Base-by-base conservation (phyloP, 2,329 filamentous ascomycete genomes). In the Fusarium zealandicum region DNA sequence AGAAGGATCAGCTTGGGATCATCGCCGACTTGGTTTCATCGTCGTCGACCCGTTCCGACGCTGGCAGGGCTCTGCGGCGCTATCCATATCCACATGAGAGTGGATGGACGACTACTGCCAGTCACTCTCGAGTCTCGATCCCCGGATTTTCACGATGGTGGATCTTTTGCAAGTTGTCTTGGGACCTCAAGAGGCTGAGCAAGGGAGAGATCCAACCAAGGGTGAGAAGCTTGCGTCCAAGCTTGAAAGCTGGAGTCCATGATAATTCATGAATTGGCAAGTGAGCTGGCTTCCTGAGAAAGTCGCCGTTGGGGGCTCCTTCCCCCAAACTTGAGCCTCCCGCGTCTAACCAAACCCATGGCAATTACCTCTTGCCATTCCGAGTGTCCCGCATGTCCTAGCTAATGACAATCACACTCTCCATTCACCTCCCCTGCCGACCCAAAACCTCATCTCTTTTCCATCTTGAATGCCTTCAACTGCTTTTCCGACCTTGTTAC, bases 121-220 rank as follows among this genome's bases (percentile, higher is more conserved):
- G 43, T 55, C 58, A 42, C 45, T 51, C 18, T 59, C 43, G 37
- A 42, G 42, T 51, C 18, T 59, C 43, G 37, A 42, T 61, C 59
- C 59, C 59, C 59, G 59, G 59, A 62, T 62, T 62, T 62, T 60
- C 59, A 18, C 32, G 45, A 46, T 50, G 49, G 46, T 31, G 49
- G 43, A 45, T 52, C 36, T 47, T 31, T 30, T 30, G 28, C 14
- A 44, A 27, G 20, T 45, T 20, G 30, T 33, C 20, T 46, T 25
- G 46, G 39, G 49, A 30, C 18, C 39, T 14, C 13, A 38, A 14
- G 20, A 25, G 36, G 36, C 33, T 37, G n/a, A 11, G 25, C 38
- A 40, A 42, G 48, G 44, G 42, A 60, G 46, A 54, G 42, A 53
- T 58, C 35, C 35, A 54, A 57, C 35, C 35, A 54, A 57, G 11